These are phyloP conservation scores for Lachancea meyersii DNA, from an alignment of 805 yeast genomes.

Conservation along the genomic window DNA sequence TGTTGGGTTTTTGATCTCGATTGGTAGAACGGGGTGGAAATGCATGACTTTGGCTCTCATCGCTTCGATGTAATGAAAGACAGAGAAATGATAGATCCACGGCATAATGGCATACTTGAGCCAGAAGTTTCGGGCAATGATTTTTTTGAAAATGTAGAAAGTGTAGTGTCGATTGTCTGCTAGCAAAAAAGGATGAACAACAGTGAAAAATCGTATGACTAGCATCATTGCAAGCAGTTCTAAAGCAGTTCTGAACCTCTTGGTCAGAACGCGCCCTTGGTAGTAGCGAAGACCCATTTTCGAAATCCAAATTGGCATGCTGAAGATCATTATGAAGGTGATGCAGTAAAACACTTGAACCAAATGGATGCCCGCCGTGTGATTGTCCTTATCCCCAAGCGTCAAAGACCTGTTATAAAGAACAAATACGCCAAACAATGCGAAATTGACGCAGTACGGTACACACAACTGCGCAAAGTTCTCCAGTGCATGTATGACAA, in stretches of 20 bases:
- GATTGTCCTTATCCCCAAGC: conserved; percentile 87
- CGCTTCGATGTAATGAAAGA: conserved; percentile 34
- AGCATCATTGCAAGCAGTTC: conserved; percentile 37
- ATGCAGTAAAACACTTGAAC: conserved; percentile 80
- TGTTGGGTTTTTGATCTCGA: conserved; percentile 32
- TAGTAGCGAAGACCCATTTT: conserved; percentile 38
- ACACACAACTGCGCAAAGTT: conserved; percentile 31
- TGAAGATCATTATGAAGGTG: conserved; percentile 54
- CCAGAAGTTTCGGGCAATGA: conserved; percentile 45
- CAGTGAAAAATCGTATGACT: conserved; percentile 53
- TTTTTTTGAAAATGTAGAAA: conserved; percentile 71
- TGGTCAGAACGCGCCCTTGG: conserved; percentile 23
- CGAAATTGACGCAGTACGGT: conserved; percentile 51
- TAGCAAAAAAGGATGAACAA: conserved; percentile 81
- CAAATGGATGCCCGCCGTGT: conserved; percentile 59
- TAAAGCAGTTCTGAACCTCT: conserved; percentile 27
- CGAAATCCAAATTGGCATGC: conserved; percentile 70
- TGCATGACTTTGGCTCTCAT: conserved; percentile 33
- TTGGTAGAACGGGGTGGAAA: conserved; percentile 33
- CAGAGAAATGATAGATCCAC: conserved; percentile 65
- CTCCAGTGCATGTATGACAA: conserved; percentile 34
- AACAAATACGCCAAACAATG: conserved; percentile 51
- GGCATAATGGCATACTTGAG: conserved; percentile 46
- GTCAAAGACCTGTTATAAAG: conserved; percentile 75
- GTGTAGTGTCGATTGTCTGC: conserved; percentile 95